phyloP scores from a whole-genome alignment of 768 basidiomycete genomes.

The Rubroboletus pulcherrimus region DNA sequence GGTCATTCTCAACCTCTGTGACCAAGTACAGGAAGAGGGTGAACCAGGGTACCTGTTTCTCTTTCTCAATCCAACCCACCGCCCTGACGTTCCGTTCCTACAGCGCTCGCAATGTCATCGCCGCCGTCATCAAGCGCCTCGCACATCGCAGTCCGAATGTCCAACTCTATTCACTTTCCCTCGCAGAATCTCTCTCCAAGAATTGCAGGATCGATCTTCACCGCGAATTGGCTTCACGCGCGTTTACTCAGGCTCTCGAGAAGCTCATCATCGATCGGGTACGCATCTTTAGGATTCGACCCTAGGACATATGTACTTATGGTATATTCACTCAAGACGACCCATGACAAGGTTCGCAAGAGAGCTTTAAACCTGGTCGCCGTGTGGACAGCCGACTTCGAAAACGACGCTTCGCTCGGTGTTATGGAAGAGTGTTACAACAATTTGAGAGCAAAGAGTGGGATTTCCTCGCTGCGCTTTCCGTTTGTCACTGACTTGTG shows the following conservation, averaged over 20 bases:
- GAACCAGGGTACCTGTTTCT: constrained; percentile 61
- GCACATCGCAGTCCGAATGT: constrained; percentile 95
- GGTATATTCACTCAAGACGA: constrained; percentile 51
- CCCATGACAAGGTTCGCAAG: constrained; percentile 86
- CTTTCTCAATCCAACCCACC: background rate
- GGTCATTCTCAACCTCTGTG: constrained; percentile 88
- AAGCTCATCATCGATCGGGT: constrained; percentile 87
- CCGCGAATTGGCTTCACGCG: constrained; percentile 82
- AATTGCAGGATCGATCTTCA: constrained; percentile 82
- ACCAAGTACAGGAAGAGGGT: constrained; percentile 91
- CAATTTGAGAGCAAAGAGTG: constrained; percentile 78
- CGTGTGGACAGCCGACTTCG: constrained; percentile 83
- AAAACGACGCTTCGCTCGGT: constrained; percentile 72
- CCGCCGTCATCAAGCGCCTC: constrained; percentile 83
- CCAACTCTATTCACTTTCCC: constrained; percentile 86
- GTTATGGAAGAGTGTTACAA: constrained; percentile 91
- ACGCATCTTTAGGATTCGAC: constrained; percentile 19
- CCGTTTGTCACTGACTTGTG: constrained; percentile 10
- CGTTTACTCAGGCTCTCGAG: constrained; percentile 88
- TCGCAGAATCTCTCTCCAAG: constrained; percentile 87
- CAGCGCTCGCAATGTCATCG: constrained; percentile 85
- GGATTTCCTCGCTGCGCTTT: constrained; percentile 9
- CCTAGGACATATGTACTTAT: constrained; percentile 9
- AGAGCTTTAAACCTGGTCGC: constrained; percentile 70
- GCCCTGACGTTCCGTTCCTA: constrained; percentile 14